A percentile compares a stretch with the other conserved stretches of the same genome.
These are phyloP conservation scores for Conticribra guillardii DNA, from an alignment of 108 stramenopile species.

Conservation along the genomic window DNA sequence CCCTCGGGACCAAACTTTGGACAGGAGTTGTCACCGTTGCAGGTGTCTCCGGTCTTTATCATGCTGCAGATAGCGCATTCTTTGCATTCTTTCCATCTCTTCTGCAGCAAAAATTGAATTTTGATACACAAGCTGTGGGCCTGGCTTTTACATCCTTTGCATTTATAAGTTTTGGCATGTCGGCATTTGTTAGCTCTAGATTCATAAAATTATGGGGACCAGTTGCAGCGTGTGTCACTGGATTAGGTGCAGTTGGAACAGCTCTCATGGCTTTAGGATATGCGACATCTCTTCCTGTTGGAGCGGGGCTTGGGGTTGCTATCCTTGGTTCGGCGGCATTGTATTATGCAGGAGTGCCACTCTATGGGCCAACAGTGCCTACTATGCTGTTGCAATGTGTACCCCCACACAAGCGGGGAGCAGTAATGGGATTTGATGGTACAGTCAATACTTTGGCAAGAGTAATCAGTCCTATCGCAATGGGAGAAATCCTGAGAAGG, in stretches of 20 bases:
- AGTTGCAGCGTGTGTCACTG: slow-evolving; percentile 66
- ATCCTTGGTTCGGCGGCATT: slow-evolving; percentile 61
- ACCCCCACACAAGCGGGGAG: slow-evolving; percentile 64
- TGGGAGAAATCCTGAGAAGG: slow-evolving; percentile 67
- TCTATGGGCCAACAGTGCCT: slow-evolving; percentile 83
- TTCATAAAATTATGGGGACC: slow-evolving; percentile 62
- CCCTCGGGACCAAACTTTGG: slow-evolving; percentile 68
- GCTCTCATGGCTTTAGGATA: slow-evolving; percentile 60
- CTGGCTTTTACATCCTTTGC: slow-evolving; percentile 70
- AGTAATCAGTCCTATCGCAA: slow-evolving; percentile 60
- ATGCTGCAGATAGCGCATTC: slow-evolving; percentile 77
- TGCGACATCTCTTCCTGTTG: slow-evolving; percentile 40
- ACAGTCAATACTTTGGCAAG: slow-evolving; percentile 73
- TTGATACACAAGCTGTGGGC: slow-evolving; percentile 64
- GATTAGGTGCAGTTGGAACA: slow-evolving; percentile 60
- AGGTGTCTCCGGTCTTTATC: slow-evolving; percentile 66
- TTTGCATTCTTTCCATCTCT: slow-evolving; percentile 82
- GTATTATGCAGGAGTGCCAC: slow-evolving; percentile 74
- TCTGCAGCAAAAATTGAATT: slow-evolving; percentile 46
- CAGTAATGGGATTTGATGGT: slow-evolving; percentile 80
- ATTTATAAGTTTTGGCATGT: slow-evolving; percentile 67
- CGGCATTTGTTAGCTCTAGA: slow-evolving; percentile 50
- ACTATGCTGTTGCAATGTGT: slow-evolving; percentile 83
- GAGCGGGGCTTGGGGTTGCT: slow-evolving; percentile 18
- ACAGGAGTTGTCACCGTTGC: slow-evolving; percentile 79